Conservation (phyloP, 2,329 filamentous ascomycete species). For the Clonostachys solani region DNA sequence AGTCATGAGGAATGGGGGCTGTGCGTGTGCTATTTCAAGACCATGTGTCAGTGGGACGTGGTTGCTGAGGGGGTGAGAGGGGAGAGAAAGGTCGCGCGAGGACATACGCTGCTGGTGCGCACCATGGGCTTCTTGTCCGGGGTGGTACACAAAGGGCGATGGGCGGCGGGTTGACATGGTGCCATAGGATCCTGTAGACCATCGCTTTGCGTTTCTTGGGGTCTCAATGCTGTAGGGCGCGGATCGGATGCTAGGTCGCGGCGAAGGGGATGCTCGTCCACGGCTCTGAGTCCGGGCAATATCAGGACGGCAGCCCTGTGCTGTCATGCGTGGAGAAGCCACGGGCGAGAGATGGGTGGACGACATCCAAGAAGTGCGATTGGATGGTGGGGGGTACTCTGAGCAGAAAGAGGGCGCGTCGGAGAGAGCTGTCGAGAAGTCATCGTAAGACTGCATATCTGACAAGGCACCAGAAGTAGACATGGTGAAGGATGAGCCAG, state of each 20-base stretch:
- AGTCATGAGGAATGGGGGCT: constrained; percentile 50
- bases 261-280: constrained; percentile 67
- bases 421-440: constrained; percentile 62
- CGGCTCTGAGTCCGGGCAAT: constrained; percentile 62
- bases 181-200: constrained; percentile 73
- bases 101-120: constrained; percentile 29
- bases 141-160: constrained; percentile 59
- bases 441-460: constrained; percentile 68
- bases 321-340: constrained; percentile 63
- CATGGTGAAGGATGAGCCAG: constrained; percentile 70
- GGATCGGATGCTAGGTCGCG: constrained; percentile 62
- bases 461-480: constrained; percentile 62
- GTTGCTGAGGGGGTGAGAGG: background rate
- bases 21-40: constrained; percentile 22
- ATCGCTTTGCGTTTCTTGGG: constrained; percentile 64
- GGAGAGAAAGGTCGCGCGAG: constrained; percentile 39
- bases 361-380: constrained; percentile 66
- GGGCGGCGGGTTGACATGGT: constrained; percentile 46
- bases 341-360: constrained; percentile 70
- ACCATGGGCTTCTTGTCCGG: constrained; percentile 55
- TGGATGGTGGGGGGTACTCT: constrained; percentile 63
- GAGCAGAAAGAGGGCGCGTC: constrained; percentile 64
- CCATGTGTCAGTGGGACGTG: constrained; percentile 21
- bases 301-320: constrained; percentile 51
- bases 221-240: constrained; percentile 68